phyloP scores from a whole-genome alignment of 2,329 filamentous ascomycete species.

The Beauveria medogensis region DNA sequence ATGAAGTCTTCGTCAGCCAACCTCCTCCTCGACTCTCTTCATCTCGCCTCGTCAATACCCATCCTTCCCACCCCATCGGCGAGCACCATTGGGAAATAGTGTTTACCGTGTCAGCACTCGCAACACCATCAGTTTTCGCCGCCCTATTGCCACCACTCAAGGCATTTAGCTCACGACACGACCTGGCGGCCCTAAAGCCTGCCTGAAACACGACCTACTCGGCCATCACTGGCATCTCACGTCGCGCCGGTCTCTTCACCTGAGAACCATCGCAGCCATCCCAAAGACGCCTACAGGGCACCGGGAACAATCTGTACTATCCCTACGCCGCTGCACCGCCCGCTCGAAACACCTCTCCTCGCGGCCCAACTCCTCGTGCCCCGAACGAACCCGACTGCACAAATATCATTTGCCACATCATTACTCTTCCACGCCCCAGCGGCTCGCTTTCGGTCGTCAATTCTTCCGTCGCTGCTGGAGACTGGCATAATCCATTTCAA shows the following conservation, averaged over 20 bases:
- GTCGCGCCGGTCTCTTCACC: not conserved
- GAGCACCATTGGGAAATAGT: not conserved
- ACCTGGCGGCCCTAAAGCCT: conserved; percentile 8
- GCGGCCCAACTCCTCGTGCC: not conserved
- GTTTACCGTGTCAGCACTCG: not conserved
- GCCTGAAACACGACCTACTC: conserved; percentile 11
- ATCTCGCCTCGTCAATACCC: conserved; percentile 2
- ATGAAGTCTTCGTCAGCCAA: conserved; percentile 11
- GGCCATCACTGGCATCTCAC: conserved; percentile 1
- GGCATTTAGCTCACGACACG: conserved; percentile 5
- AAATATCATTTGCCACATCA: not conserved
- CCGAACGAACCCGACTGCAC: conserved; percentile 5
- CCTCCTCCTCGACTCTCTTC: conserved; percentile 7
- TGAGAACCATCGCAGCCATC: conserved; percentile 1
- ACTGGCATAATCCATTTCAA: not conserved
- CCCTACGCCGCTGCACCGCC: not conserved
- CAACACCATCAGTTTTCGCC: not conserved
- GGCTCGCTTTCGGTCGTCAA: not conserved
- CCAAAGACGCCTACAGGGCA: not conserved
- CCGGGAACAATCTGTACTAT: not conserved
- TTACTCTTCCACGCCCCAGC: not conserved
- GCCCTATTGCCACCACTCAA: not conserved
- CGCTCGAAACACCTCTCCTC: not conserved
- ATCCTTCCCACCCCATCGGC: conserved; percentile 1
- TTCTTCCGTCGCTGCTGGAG: not conserved